phyloP scores from a whole-genome alignment of 2,329 filamentous ascomycete species.

The Moelleriella libera region DNA sequence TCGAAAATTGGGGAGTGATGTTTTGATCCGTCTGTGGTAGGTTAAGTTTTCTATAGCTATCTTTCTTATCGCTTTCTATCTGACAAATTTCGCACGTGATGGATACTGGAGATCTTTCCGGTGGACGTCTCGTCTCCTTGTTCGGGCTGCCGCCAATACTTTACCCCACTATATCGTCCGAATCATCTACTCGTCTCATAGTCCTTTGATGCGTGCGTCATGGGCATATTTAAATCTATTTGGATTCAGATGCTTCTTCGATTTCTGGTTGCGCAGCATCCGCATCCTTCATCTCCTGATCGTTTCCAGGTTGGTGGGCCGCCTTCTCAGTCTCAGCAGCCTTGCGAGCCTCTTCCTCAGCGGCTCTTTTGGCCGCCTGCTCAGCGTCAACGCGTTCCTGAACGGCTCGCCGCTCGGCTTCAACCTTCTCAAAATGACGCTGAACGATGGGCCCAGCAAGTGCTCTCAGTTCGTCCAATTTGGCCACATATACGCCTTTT shows the following conservation, averaged over 20 bases:
- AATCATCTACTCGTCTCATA: constrained; percentile 3
- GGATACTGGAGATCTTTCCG: too few species aligned
- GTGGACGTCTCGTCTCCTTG: too few species aligned
- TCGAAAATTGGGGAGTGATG: background rate
- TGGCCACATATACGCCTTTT: constrained; percentile 86
- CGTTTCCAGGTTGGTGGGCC: constrained; percentile 31
- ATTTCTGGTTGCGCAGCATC: constrained; percentile 37
- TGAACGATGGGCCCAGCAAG: constrained; percentile 85
- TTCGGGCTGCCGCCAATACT: too few species aligned
- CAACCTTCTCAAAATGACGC: constrained; percentile 88
- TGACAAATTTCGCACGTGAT: too few species aligned
- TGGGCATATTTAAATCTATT: background rate
- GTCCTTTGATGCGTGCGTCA: constrained; percentile 1
- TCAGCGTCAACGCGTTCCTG: constrained; percentile 68
- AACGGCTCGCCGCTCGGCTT: constrained; percentile 67
- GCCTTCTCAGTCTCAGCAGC: constrained; percentile 36
- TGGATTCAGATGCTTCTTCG: constrained; percentile 24
- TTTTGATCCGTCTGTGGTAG: background rate
- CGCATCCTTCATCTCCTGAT: constrained; percentile 51
- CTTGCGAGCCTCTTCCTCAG: constrained; percentile 41
- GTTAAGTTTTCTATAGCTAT: background rate
- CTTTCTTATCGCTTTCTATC: background rate
- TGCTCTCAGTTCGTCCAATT: constrained; percentile 89
- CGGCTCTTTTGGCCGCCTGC: constrained; percentile 58
- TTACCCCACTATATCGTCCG: too few species aligned